phyloP scores from a whole-genome alignment of 2,329 filamentous ascomycete genomes.

The Talaromyces atroroseus region DNA sequence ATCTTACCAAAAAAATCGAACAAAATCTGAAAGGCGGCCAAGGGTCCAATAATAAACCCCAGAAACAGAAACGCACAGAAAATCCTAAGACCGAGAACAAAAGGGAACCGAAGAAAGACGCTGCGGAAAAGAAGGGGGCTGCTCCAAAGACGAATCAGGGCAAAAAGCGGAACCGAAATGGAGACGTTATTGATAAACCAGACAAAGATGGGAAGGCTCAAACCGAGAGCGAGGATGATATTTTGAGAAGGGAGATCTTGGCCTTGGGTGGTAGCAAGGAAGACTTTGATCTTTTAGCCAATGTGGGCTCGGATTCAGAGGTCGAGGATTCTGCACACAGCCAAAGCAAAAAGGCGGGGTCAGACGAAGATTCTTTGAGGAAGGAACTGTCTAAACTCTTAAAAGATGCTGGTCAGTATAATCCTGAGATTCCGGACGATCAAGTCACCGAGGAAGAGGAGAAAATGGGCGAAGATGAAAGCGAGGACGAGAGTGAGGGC shows the following conservation, averaged over 20 bases:
- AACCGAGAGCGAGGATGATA: slow-evolving; percentile 20
- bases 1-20: slow-evolving; percentile 39
- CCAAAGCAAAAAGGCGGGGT: slow-evolving; percentile 22
- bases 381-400: slow-evolving; percentile 35
- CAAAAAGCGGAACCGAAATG: slow-evolving; percentile 44
- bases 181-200: slow-evolving; percentile 33
- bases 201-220: slow-evolving; percentile 18
- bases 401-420: slow-evolving; percentile 29
- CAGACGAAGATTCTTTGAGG: slow-evolving; percentile 33
- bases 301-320: slow-evolving; percentile 43
- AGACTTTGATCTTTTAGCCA: slow-evolving; percentile 43
- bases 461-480: slow-evolving; percentile 28
- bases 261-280: slow-evolving; percentile 47
- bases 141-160: slow-evolving; percentile 26
- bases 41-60: slow-evolving; percentile 18
- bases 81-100: slow-evolving; percentile 13
- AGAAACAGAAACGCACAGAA: slow-evolving; percentile 29
- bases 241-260: slow-evolving; percentile 40
- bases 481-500: slow-evolving; percentile 29
- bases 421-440: slow-evolving; percentile 23
- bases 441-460: slow-evolving; percentile 29
- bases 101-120: slow-evolving; percentile 19
- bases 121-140: slow-evolving; percentile 6
- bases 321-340: slow-evolving; percentile 31
- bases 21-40: slow-evolving; percentile 33